Percentiles rank a stretch among this genome's conserved stretches.
Evolutionary conservation across 805 yeast genomes (phyloP).

Genomic region (Torulaspora franciscae): DNA sequence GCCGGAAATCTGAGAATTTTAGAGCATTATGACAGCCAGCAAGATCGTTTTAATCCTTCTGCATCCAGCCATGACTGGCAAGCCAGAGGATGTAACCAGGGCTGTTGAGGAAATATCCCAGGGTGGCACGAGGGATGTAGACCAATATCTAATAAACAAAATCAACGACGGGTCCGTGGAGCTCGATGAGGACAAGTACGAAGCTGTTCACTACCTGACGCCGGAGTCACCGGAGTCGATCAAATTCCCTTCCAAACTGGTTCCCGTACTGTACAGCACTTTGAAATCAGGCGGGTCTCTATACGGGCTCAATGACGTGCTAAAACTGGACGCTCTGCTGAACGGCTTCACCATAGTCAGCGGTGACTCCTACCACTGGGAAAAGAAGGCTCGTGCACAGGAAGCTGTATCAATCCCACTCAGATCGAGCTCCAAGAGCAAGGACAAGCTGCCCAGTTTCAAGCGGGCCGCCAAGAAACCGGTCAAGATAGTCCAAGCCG

Average conservation of each 20-base stretch:
- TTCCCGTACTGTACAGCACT: constrained; percentile 38
- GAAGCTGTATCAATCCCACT: constrained; percentile 36
- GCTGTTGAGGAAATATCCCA: constrained; percentile 24
- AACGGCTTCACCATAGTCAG: constrained; percentile 51
- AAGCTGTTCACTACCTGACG: constrained; percentile 49
- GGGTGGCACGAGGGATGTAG: constrained; percentile 29
- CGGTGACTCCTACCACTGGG: constrained; percentile 44
- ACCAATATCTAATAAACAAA: constrained; percentile 56
- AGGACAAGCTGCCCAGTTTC: constrained; percentile 22
- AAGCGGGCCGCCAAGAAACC: constrained; percentile 28
- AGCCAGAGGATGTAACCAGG: constrained; percentile 47
- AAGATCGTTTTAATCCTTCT: constrained; percentile 43
- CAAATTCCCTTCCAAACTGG: constrained; percentile 45
- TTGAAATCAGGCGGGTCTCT: constrained; percentile 45
- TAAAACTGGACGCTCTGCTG: constrained; percentile 55
- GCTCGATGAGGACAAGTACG: constrained; percentile 38
- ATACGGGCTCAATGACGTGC: constrained; percentile 44
- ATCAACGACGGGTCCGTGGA: constrained; percentile 46
- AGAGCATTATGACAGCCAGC: constrained; percentile 9
- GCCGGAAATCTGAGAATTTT: background rate
- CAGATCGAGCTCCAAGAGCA: constrained; percentile 15
- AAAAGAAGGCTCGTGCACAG: constrained; percentile 43
- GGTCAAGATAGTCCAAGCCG: constrained; percentile 22
- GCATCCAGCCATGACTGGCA: constrained; percentile 64
- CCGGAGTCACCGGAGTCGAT: constrained; percentile 45